phyloP scores from a whole-genome alignment of 768 basidiomycete genomes.

The Agaricus subrufescens region DNA sequence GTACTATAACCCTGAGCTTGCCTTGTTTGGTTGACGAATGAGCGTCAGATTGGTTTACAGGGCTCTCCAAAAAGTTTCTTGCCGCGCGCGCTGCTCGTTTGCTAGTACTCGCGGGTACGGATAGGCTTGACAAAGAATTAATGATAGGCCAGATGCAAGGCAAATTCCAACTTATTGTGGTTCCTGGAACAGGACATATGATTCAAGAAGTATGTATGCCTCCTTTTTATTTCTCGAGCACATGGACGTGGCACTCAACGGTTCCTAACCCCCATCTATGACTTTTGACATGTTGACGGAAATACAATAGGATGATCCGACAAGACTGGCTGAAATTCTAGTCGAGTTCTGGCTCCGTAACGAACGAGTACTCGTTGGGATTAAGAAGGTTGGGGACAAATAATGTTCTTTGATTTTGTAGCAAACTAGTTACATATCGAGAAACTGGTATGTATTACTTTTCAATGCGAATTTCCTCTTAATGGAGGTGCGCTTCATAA shows the following conservation, averaged over 20 bases:
- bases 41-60: conserved; percentile 81
- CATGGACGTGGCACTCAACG: neutral
- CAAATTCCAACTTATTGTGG: conserved; percentile 91
- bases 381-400: conserved; percentile 53
- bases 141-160: conserved; percentile 98
- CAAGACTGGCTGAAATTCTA: conserved; percentile 69
- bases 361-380: conserved; percentile 58
- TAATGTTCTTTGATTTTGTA: conserved; percentile 12
- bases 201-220: conserved; percentile 73
- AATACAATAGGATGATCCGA: conserved; percentile 76
- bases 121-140: conserved; percentile 85
- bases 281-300: neutral
- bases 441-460: neutral
- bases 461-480: neutral
- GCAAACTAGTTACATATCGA: neutral
- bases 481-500: neutral
- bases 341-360: conserved; percentile 92
- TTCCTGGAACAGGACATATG: conserved; percentile 88
- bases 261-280: no score
- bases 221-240: conserved; percentile 2
- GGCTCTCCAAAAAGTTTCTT: conserved; percentile 78
- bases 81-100: conserved; percentile 75
- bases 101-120: conserved; percentile 88
- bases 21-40: neutral
- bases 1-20: neutral